phyloP scores from a whole-genome alignment of 192 early-diverging fungal genomes.

The Paraglomus occultum region DNA sequence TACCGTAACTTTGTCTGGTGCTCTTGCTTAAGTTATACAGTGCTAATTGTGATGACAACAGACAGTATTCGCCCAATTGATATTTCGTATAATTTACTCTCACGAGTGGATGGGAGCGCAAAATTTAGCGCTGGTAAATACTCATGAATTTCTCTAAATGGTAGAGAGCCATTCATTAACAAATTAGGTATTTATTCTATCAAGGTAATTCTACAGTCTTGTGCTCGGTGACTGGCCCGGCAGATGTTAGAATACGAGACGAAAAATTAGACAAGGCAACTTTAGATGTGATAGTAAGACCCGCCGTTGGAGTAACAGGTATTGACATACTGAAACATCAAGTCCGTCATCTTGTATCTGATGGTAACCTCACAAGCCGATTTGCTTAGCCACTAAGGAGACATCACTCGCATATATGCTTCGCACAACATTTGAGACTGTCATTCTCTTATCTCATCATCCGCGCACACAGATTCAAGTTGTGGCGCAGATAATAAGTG shows the following conservation, averaged over 20 bases:
- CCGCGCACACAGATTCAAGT: conserved; percentile 88
- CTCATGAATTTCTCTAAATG: neutral
- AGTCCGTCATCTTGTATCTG: too few species aligned
- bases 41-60: conserved; percentile 12
- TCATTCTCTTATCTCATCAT: conserved; percentile 75
- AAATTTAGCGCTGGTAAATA: conserved; percentile 71
- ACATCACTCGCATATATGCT: conserved; percentile 69
- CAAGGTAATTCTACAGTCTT: conserved; percentile 73
- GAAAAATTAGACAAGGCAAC: conserved; percentile 87
- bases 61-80: conserved; percentile 71
- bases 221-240: conserved; percentile 82
- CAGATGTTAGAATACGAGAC: conserved; percentile 80
- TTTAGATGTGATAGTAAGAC: conserved; percentile 76
- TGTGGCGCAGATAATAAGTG: conserved; percentile 78
- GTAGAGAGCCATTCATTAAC: neutral
- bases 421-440: conserved; percentile 69
- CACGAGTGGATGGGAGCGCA: conserved; percentile 82
- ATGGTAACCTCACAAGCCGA: neutral
- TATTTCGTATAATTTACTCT: conserved; percentile 64
- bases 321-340: conserved; percentile 21
- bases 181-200: neutral
- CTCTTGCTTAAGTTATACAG: too few species aligned
- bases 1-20: too few species aligned
- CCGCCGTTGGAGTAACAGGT: conserved; percentile 61
- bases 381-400: conserved; percentile 59